Base-by-base conservation (phyloP, 148 eudicot genomes). In the Tetragonia tetragonoides region DNA sequence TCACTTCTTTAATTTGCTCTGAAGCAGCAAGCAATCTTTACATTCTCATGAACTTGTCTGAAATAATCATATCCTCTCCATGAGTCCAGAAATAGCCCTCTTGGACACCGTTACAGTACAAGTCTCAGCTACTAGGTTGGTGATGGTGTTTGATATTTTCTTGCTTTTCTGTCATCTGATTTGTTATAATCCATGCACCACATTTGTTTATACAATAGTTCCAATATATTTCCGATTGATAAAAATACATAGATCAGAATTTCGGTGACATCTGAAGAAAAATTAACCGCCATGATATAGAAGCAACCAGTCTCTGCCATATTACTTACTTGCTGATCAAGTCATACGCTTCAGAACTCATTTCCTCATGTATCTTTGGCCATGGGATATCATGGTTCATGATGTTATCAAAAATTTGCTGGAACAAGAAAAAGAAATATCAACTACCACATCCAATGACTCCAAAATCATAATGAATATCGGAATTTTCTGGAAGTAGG, bases 331-430 rank as follows among this genome's bases (percentile, higher is more conserved):
- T 90, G 90, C 88, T 77, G 73, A 96, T 90, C 75, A 96, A 88
- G 84, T 96, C 92, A 81, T 88, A 85, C 21, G 97, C 91, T 84
- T 89, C 99, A 37, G 37, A 86, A 84, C 98, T 93, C 87, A 96
- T 87, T 84, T 96, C 98, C 74, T 91, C 97, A 7, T 93, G 95
- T 74, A 96, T 79, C 83, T 76, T 89, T 62, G 99, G 99, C 99
- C 99, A 95, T 54, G 98, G 97, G 70, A 96, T 90, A 81, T 91
- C 97, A 78, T 89, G 87, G 81, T 96, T 96, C 89, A 96, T 90
- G 41, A 96, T 96, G 78, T 96, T 96, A 75, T 93, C 93, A 84
- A 96, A 96, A 75, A 96, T 91, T 88, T 89, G 86, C 99, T 96
- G 99, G 86, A 87, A 70, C 17, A 75, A 64, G 68, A 83, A 66